Evolutionary conservation across 2,329 filamentous ascomycete species (phyloP).

Genomic region (Aspergillus nomiae): DNA sequence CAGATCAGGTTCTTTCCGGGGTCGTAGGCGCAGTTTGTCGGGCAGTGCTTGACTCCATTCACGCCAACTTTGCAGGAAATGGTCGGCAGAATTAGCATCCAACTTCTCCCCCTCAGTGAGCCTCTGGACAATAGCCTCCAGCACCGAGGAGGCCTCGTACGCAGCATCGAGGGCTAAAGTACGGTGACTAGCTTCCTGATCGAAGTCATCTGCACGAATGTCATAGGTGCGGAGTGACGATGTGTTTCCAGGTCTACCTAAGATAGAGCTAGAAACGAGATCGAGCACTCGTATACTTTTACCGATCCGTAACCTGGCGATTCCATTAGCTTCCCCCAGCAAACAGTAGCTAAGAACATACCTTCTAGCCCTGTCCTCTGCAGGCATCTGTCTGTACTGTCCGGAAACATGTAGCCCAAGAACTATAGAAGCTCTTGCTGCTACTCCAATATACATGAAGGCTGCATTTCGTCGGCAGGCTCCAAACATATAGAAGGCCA

Average conservation of each 20-base stretch:
- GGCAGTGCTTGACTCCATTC: constrained; percentile 4
- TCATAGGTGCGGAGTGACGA: constrained; percentile 25
- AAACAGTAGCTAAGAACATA: constrained; percentile 6
- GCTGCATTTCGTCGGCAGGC: constrained; percentile 62
- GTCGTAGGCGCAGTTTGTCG: not conserved
- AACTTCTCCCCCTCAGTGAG: not conserved
- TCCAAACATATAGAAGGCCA: constrained; percentile 63
- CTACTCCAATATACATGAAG: constrained; percentile 65
- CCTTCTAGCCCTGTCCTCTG: constrained; percentile 24
- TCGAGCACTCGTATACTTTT: constrained; percentile 53
- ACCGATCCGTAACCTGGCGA: constrained; percentile 7
- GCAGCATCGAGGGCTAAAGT: not conserved
- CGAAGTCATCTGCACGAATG: not conserved
- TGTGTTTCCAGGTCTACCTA: constrained; percentile 47
- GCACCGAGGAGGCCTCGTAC: not conserved
- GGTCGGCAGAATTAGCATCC: not conserved
- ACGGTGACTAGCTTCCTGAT: not conserved
- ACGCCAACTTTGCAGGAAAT: not conserved
- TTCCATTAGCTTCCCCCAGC: not conserved
- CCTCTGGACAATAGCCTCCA: not conserved
- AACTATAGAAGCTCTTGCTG: constrained; percentile 58
- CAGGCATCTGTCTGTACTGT: constrained; percentile 13
- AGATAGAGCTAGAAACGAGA: constrained; percentile 51
- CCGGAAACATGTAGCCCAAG: constrained; percentile 57
- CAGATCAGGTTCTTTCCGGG: not conserved